Conservation (phyloP, 495 filamentous ascomycete genomes). For the Massariosphaeria phaeospora region DNA sequence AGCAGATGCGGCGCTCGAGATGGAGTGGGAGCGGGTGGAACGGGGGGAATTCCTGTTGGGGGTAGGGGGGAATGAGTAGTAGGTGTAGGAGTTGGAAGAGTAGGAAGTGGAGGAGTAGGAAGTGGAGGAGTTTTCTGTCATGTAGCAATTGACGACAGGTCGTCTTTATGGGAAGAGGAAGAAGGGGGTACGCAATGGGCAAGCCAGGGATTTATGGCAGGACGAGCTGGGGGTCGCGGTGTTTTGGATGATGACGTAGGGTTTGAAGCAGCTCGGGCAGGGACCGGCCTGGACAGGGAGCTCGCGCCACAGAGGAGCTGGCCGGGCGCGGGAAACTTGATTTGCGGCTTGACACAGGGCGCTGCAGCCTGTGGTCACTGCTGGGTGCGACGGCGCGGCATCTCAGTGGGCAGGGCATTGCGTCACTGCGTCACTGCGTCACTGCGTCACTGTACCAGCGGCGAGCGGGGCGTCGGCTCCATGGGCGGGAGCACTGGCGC, state of each 20-base stretch:
- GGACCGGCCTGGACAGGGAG: constrained; percentile 7
- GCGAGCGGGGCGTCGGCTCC: constrained; percentile 29
- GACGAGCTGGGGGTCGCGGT: constrained; percentile 1
- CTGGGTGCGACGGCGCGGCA: constrained; percentile 11
- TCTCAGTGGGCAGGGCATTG: no score
- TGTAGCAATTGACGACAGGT: constrained; percentile 35
- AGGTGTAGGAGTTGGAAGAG: constrained; percentile 45
- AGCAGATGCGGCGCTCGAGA: constrained; percentile 38
- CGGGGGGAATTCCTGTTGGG: constrained; percentile 44
- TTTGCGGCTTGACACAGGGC: constrained; percentile 17
- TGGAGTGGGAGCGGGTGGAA: constrained; percentile 31
- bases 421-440: neutral
- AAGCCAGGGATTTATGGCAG: constrained; percentile 18
- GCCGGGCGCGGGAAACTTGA: constrained; percentile 19
- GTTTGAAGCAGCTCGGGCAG: neutral
- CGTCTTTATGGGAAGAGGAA: constrained; percentile 21
- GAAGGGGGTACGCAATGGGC: neutral
- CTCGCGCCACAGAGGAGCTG: constrained; percentile 26
- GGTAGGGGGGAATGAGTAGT: constrained; percentile 50
- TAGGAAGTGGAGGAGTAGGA: constrained; percentile 51
- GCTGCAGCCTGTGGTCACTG: no score
- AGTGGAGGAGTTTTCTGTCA: constrained; percentile 45
- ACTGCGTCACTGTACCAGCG: constrained; percentile 33
- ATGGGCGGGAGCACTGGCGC: constrained; percentile 7
- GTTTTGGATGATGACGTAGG: constrained; percentile 30